Conservation (phyloP, 2,329 filamentous ascomycete species). For the Tolypocladium tropicale region DNA sequence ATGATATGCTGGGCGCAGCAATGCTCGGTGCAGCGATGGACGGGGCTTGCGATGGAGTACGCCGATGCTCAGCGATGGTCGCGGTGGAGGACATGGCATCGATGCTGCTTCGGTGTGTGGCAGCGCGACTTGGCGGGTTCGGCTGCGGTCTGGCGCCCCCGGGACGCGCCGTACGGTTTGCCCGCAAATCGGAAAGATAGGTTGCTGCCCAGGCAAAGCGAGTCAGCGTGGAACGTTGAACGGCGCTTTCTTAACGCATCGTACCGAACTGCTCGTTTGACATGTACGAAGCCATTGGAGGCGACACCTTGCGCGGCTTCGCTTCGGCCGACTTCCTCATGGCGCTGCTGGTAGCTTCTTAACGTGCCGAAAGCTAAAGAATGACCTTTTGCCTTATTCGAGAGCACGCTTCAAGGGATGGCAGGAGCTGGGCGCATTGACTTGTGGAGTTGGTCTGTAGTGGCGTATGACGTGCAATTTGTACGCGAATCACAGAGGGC, state of each 20-base stretch:
- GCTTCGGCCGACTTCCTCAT: slow-evolving; percentile 22
- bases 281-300: slow-evolving; percentile 55
- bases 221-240: background rate
- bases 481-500: slow-evolving; percentile 5
- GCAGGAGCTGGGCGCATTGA: background rate
- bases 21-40: slow-evolving; percentile 33
- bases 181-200: slow-evolving; percentile 62
- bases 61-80: slow-evolving; percentile 13
- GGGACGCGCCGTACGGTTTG: slow-evolving; percentile 55
- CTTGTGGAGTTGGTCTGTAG: slow-evolving; percentile 3
- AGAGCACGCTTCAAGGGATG: background rate
- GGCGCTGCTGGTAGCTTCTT: background rate
- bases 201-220: slow-evolving; percentile 36
- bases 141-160: slow-evolving; percentile 60
- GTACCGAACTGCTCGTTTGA: slow-evolving; percentile 57
- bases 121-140: slow-evolving; percentile 19
- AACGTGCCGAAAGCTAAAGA: background rate
- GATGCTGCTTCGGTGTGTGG: slow-evolving; percentile 12
- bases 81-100: slow-evolving; percentile 16
- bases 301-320: slow-evolving; percentile 43
- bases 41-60: slow-evolving; percentile 20
- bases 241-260: slow-evolving; percentile 1
- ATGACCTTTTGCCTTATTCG: background rate
- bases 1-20: slow-evolving; percentile 33
- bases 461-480: slow-evolving; percentile 3